These are phyloP conservation scores for Sindora glabra DNA, from an alignment of 306 rosid genomes.

Conservation along the genomic window DNA sequence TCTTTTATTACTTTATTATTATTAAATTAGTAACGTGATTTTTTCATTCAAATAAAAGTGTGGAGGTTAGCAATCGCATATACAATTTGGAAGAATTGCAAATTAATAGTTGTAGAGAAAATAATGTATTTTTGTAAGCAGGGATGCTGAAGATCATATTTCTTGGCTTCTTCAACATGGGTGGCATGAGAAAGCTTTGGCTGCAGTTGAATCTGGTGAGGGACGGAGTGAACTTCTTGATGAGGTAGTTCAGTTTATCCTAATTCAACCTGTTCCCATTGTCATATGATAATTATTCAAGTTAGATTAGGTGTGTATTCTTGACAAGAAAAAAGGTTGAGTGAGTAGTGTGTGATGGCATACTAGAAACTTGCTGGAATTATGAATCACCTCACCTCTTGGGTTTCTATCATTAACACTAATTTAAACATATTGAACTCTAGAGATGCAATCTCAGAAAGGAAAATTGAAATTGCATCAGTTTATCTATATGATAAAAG, in stretches of 20 bases:
- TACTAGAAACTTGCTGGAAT: no score
- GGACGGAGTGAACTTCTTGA: conserved; percentile 94
- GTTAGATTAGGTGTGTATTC: conserved; percentile 3
- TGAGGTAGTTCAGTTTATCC: conserved; percentile 47
- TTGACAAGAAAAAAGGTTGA: neutral
- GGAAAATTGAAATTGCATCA: conserved; percentile 6
- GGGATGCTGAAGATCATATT: conserved; percentile 99
- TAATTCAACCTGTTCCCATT: conserved; percentile 5
- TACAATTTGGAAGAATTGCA: neutral
- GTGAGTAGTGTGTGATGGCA: neutral
- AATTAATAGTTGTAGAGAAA: conserved; percentile 4
- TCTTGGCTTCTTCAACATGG: conserved; percentile 98
- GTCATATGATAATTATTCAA: neutral
- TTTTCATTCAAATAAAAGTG: no score
- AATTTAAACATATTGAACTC: neutral
- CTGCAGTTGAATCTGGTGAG: conserved; percentile 94
- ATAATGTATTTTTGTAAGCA: conserved; percentile 30
- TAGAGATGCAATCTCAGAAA: conserved; percentile 13
- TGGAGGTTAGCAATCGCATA: neutral
- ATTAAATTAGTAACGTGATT: no score
- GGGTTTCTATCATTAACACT: conserved; percentile 10
- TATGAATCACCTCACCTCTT: no score
- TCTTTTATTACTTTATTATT: no score
- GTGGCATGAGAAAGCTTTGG: conserved; percentile 94
- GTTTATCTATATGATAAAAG: conserved; percentile 1